Evolutionary conservation across 345 rosid genomes (phyloP), one percentile per base, ranked within the genome.

Genomic region (Erucastrum elatum): DNA sequence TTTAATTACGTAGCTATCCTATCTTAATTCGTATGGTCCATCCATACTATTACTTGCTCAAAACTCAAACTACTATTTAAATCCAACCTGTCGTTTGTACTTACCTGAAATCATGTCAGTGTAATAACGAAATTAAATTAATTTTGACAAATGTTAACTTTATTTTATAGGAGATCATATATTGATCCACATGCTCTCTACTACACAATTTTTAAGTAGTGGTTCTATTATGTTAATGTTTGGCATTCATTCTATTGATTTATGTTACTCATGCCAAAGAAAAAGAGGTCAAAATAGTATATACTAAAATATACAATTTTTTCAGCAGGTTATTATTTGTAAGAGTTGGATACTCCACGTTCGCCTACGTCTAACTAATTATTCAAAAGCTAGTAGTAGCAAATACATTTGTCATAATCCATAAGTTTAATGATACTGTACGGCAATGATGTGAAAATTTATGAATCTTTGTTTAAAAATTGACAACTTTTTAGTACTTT

Each of bases 361-460:
- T 1, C 10, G 15, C 17, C 31, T 26, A 58, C 63, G 11, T 62
- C 51, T 34, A 53, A 53, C 26, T 44, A 44, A 12, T 27, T 64
- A 71, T 41, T 29, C 29, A 78, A 65, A 37, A 11, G 27, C 25
- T 25, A 29, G 27, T 35, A 53, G 26, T 16, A 37, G 17, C 5
- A 29, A 11, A 10, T 15, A 34, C 30, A 25, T 31, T 49, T 77
- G 12, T 69, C 4, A 70, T 70, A 53, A 35, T 37, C 0, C 27
- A 55, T 70, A 64, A n/a, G 37, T 51, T 35, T 51, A 55, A 55
- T 35, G 66, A 53, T 53, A 65, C 29, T 72, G 12, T 59, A 58
- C 26, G 77, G 73, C 68, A 72, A 67, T 67, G 77, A 72, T 59
- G 33, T 78, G 77, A 72, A 72, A 61, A 41, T 66, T 62, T 58